A percentile compares a stretch with the other conserved stretches of the same genome.
Evolutionary conservation across 257 asterid genomes (phyloP).

Genomic region (Solanum virginianum): DNA sequence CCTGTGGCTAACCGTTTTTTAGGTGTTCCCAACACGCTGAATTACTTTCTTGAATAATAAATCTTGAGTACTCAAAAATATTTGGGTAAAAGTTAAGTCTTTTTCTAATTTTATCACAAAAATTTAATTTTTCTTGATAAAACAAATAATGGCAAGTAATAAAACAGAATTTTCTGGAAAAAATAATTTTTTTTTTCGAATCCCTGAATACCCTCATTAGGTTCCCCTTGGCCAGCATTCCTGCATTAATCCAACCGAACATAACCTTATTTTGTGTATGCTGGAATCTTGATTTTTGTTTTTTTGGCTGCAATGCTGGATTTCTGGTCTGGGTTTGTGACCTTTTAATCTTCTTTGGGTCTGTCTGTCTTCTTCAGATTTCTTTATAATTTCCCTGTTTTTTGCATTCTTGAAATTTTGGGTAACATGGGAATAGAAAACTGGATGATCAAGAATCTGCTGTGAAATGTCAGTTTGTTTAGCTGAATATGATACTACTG

Average conservation of each 20-base stretch:
- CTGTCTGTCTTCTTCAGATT: not conserved
- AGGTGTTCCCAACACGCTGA: not conserved
- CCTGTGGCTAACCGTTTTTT: slow-evolving; percentile 4
- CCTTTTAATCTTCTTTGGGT: not conserved
- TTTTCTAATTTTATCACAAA: not conserved
- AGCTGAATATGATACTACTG: not conserved
- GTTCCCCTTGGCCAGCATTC: slow-evolving; percentile 10
- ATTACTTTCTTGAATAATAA: not conserved
- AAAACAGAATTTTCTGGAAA: not conserved
- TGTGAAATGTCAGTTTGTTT: not conserved
- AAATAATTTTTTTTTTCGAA: slow-evolving; percentile 1
- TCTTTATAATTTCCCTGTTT: not conserved
- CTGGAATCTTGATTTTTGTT: not conserved
- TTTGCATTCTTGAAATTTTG: not conserved
- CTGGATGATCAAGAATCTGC: not conserved
- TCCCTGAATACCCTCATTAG: slow-evolving; percentile 10
- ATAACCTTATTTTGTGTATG: slow-evolving; percentile 1
- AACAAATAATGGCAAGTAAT: not conserved
- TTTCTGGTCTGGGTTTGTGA: slow-evolving; percentile 14
- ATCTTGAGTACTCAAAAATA: not conserved
- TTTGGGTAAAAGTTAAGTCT: not conserved
- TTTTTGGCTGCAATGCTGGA: slow-evolving; percentile 9
- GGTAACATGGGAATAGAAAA: not conserved
- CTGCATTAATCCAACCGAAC: slow-evolving; percentile 12
- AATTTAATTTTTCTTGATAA: not conserved